Base-by-base conservation (phyloP, 83 land plant species). In the Picea abies region DNA sequence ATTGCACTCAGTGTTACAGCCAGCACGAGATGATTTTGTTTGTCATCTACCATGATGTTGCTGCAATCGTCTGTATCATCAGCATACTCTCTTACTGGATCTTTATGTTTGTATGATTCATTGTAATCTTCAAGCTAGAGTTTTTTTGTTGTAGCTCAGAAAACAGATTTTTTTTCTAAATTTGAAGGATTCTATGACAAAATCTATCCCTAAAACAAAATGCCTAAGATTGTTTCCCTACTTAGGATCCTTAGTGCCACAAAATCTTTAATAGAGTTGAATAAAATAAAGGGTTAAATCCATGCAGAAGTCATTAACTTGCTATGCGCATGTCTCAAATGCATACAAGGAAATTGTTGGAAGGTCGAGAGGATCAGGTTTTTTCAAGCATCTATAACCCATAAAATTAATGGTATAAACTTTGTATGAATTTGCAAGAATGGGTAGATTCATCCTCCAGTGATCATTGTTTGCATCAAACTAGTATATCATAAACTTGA, bases 371-470 rank as follows among this genome's bases (percentile, higher is more conserved):
- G 99, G 99, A 80, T 89, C 93, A 67, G 99, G 99, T 82, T 98
- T 98, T 84, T 96, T 99, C 4, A 97, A 96, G 86, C 91, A 96
- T 52, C 99, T 99, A 88, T 98, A 66, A 35, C 99, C 99, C 84
- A 96, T 87, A 37, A 96, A 94, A 35, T 35, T 35, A 35, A 3
- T 35, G 37, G 37, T 35, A 35, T 35, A 35, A 35, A 35, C 37
- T 35, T 0, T 35, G 4, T 35, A 4, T 35, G 37, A 87, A 82
- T 82, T 89, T 71, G 4, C 37, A 80, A 98, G 96, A 35, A 35
- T 35, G 3, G 37, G 37, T 35, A 35, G 37, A 35, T 35, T 35
- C 37, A 35, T 35, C 37, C 37, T 35, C 37, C 37, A 35, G 4
- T 35, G 37, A 35, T 35, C 37, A 35, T 0, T 35, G 4, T 35